Percentiles rank a stretch among this genome's conserved stretches.
Evolutionary conservation across 768 basidiomycete species (phyloP).

Genomic region (Vararia minispora): DNA sequence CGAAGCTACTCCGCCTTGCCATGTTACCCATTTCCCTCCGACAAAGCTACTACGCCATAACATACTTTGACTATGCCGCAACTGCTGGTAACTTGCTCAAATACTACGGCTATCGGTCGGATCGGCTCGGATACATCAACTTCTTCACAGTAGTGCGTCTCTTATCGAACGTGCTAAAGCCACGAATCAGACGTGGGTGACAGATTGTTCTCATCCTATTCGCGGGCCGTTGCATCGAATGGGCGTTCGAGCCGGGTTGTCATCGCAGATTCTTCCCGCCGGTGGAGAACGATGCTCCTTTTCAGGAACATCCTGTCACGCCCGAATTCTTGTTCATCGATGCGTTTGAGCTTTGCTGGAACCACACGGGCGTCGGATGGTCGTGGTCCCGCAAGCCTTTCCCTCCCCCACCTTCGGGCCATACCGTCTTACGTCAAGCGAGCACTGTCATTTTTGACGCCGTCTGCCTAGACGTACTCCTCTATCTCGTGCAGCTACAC

Average conservation of each 20-base stretch:
- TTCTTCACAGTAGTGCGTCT: conserved; percentile 8
- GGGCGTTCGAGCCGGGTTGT: conserved; percentile 4
- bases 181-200: neutral
- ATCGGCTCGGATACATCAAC: conserved; percentile 6
- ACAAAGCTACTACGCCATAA: neutral
- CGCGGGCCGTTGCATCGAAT: conserved; percentile 7
- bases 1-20: neutral
- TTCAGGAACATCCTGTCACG: conserved; percentile 3
- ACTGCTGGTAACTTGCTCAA: conserved; percentile 1
- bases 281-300: neutral
- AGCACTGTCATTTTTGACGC: conserved; percentile 1
- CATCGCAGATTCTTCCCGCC: conserved; percentile 2
- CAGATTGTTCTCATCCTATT: conserved; percentile 6
- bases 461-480: conserved; percentile 2
- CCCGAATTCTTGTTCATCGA: conserved; percentile 5
- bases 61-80: conserved; percentile 1
- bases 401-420: neutral
- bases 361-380: conserved; percentile 8
- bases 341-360: conserved; percentile 7
- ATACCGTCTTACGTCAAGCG: neutral
- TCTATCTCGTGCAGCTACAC: conserved; percentile 1
- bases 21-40: conserved; percentile 5
- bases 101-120: neutral
- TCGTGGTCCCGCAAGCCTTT: conserved; percentile 7
- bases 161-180: neutral